Conservation (phyloP, 1,139 yeast species). For the Nakaseomyces nivariensis region DNA sequence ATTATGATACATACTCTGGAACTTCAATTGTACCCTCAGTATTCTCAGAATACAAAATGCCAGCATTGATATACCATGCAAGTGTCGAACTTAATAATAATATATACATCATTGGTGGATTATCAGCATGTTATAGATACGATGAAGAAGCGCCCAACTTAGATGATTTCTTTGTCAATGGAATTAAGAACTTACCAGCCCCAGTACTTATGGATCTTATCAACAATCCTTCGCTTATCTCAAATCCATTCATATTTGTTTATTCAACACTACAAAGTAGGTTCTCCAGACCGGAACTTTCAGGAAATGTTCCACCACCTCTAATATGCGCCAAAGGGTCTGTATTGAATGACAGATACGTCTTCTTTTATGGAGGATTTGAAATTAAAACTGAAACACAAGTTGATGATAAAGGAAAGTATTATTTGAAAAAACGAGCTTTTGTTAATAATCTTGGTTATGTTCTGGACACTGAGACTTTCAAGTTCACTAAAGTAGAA, state of each 20-base stretch:
- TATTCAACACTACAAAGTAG: conserved; percentile 33
- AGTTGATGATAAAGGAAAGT: conserved; percentile 24
- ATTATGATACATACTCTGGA: conserved; percentile 18
- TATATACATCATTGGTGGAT: conserved; percentile 36
- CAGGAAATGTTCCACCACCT: conserved; percentile 36
- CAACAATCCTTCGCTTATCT: conserved; percentile 32
- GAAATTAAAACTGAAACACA: conserved; percentile 31
- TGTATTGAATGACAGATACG: conserved; percentile 32
- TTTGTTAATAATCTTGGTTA: conserved; percentile 34
- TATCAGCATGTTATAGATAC: conserved; percentile 28
- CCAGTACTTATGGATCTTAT: conserved; percentile 35
- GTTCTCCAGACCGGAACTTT: conserved; percentile 21
- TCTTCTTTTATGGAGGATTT: conserved; percentile 40
- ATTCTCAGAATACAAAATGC: conserved; percentile 31
- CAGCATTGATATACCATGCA: conserved; percentile 35
- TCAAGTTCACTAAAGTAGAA: conserved; percentile 32
- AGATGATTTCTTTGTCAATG: conserved; percentile 30
- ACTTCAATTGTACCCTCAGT: conserved; percentile 28
- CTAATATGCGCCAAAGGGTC: conserved; percentile 33
- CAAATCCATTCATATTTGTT: conserved; percentile 30
- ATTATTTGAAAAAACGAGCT: conserved; percentile 29
- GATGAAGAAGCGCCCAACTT: conserved; percentile 31
- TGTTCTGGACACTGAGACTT: conserved; percentile 33
- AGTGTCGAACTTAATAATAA: conserved; percentile 30
- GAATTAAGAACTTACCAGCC: conserved; percentile 35